phyloP scores from a whole-genome alignment of 2,329 filamentous ascomycete genomes.

The Leptographium flavum region DNA sequence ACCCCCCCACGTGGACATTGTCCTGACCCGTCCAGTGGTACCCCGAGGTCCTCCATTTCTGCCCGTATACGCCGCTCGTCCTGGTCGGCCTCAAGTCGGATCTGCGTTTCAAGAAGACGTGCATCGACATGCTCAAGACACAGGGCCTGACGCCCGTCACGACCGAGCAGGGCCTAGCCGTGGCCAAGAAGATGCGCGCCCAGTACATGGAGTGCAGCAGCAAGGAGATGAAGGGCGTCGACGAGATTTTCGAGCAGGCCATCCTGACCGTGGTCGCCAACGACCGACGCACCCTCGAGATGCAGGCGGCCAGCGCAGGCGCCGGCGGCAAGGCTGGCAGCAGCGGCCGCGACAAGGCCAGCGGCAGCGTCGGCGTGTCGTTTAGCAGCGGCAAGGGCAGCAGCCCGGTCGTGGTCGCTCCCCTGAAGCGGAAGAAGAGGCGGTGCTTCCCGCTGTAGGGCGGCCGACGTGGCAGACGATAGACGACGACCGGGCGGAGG shows the following conservation, averaged over 20 bases:
- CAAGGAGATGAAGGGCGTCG: slow-evolving; percentile 91
- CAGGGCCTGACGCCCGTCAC: slow-evolving; percentile 94
- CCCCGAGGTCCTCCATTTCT: slow-evolving; percentile 96
- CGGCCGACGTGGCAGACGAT: background rate
- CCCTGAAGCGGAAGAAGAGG: slow-evolving; percentile 67
- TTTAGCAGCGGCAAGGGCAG: slow-evolving; percentile 7
- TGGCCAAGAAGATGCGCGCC: slow-evolving; percentile 87
- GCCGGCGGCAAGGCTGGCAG: slow-evolving; percentile 19
- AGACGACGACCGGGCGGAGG: background rate
- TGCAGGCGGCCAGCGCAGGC: slow-evolving; percentile 24
- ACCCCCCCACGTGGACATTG: too few species aligned
- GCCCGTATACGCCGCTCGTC: slow-evolving; percentile 89
- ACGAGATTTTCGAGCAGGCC: slow-evolving; percentile 89
- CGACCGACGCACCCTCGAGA: slow-evolving; percentile 50
- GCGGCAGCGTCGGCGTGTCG: slow-evolving; percentile 20
- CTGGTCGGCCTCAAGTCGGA: slow-evolving; percentile 96
- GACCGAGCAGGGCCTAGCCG: slow-evolving; percentile 71
- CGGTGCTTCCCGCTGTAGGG: slow-evolving; percentile 65
- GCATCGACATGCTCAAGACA: slow-evolving; percentile 96
- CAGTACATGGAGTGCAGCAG: slow-evolving; percentile 97
- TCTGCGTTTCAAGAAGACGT: slow-evolving; percentile 85
- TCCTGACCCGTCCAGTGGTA: slow-evolving; percentile 66
- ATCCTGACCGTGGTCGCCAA: slow-evolving; percentile 82
- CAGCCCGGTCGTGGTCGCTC: slow-evolving; percentile 22
- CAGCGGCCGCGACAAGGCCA: slow-evolving; percentile 15